Evolutionary conservation across 1,284 basidiomycete species (phyloP).

Genomic region (Coniophora puteana): DNA sequence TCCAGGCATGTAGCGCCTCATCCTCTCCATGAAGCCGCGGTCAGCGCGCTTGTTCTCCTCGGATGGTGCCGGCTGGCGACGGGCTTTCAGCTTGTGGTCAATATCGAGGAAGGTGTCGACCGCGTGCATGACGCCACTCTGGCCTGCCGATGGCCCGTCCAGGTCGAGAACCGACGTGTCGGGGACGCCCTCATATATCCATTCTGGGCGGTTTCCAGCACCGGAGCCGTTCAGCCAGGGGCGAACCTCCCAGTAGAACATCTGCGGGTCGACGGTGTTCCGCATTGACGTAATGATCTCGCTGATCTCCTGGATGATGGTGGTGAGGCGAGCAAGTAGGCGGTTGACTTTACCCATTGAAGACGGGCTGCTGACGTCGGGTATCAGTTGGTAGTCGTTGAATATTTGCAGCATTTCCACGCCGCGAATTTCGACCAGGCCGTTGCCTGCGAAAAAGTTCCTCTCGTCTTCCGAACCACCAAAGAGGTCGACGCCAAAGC

Average conservation of each 20-base stretch:
- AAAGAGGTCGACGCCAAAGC: constrained; percentile 66
- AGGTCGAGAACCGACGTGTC: constrained; percentile 56
- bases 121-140: constrained; percentile 87
- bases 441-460: constrained; percentile 87
- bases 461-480: constrained; percentile 84
- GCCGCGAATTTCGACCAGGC: constrained; percentile 83
- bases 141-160: constrained; percentile 91
- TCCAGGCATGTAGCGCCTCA: constrained; percentile 82
- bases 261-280: constrained; percentile 76
- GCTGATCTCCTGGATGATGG: constrained; percentile 72
- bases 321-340: constrained; percentile 70
- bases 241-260: constrained; percentile 89
- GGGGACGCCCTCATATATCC: constrained; percentile 84
- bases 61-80: constrained; percentile 69
- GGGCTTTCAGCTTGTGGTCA: constrained; percentile 76
- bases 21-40: constrained; percentile 76
- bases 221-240: constrained; percentile 92
- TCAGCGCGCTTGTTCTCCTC: constrained; percentile 60
- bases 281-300: constrained; percentile 70
- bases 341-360: constrained; percentile 69
- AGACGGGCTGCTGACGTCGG: constrained; percentile 66
- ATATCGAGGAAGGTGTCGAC: constrained; percentile 80
- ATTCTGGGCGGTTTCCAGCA: constrained; percentile 52
- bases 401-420: constrained; percentile 86
- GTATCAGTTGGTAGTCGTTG: constrained; percentile 76